Conservation (phyloP, 2,329 filamentous ascomycete species). For the Xylaria digitata region DNA sequence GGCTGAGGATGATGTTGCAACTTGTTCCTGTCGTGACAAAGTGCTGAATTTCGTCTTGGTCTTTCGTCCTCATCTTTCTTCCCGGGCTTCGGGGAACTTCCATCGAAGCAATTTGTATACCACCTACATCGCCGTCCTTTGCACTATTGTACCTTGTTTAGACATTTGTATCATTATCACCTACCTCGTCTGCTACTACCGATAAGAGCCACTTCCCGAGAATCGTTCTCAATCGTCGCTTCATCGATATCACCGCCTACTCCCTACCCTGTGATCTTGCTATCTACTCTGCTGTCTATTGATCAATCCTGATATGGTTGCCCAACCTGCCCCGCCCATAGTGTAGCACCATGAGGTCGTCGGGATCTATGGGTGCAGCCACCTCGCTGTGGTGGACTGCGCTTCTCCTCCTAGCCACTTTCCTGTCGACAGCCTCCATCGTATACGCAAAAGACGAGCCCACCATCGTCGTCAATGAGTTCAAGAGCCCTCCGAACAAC, state of each 20-base stretch:
- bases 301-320: slow-evolving; percentile 57
- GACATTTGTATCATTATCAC: slow-evolving; percentile 15
- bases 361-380: slow-evolving; percentile 58
- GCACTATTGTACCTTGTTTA: background rate
- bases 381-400: slow-evolving; percentile 55
- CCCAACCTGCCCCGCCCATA: slow-evolving; percentile 43
- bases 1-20: slow-evolving; percentile 30
- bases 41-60: background rate
- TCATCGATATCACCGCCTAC: slow-evolving; percentile 15
- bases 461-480: slow-evolving; percentile 70
- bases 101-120: slow-evolving; percentile 6
- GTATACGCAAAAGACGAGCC: slow-evolving; percentile 71
- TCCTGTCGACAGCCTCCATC: slow-evolving; percentile 47
- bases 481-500: slow-evolving; percentile 74
- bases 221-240: slow-evolving; percentile 6
- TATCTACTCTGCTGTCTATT: slow-evolving; percentile 9
- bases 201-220: slow-evolving; percentile 15
- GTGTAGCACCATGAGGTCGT: slow-evolving; percentile 65
- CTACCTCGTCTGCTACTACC: slow-evolving; percentile 13
- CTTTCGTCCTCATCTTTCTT: slow-evolving; percentile 3
- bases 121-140: slow-evolving; percentile 1
- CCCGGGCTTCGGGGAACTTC: background rate
- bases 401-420: slow-evolving; percentile 52
- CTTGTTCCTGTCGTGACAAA: slow-evolving; percentile 24
- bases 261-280: background rate